Evolutionary conservation across 2,329 filamentous ascomycete species (phyloP), one percentile per base, ranked within the genome.

Genomic region (Fusarium sp.): DNA sequence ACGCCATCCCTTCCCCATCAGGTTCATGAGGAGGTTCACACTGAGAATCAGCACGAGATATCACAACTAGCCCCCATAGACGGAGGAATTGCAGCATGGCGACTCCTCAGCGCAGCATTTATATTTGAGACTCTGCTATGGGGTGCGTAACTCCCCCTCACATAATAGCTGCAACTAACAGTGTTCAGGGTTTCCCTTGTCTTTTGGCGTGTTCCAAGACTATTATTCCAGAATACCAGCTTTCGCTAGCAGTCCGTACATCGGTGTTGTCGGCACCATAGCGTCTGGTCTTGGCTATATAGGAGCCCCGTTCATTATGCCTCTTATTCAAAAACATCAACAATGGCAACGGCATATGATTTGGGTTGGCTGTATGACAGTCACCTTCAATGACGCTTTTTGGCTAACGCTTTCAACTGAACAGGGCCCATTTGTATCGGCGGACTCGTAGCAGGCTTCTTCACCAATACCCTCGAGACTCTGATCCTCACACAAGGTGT

Each of bases 351-450:
- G 44, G 18, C 14, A 31, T 9, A 48, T 31, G 45, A n/a, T 31
- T 9, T 48, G 26, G 13, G 3, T 31, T 17, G 26, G 14, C 10
- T 48, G 20, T 48, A 31, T 2, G 26, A n/a, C 17, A 45, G 14
- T 6, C 5, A 6, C 7, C 12, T 26, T 18, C 13, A 45, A 13
- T 0, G 0, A 20, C 24, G 12, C 11, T 8, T 11, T 4, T 26
- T 13, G 24, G 20, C 42, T 26, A 26, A 45, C 17, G 17, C 7
- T 12, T 15, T 41, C 6, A 11, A 0, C 8, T 26, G 11, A 20
- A 10, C 42, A 45, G 42, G 20, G 26, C 45, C 45, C 3, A 22
- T 31, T 17, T 31, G 45, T 17, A 48, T 31, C 10, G 9, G 14
- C 4, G 45, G 26, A 12, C 45, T 48, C 6, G 20, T n/a, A 3